Evolutionary conservation across 2,329 filamentous ascomycete species (phyloP).

Genomic region (Colletotrichum godetiae): DNA sequence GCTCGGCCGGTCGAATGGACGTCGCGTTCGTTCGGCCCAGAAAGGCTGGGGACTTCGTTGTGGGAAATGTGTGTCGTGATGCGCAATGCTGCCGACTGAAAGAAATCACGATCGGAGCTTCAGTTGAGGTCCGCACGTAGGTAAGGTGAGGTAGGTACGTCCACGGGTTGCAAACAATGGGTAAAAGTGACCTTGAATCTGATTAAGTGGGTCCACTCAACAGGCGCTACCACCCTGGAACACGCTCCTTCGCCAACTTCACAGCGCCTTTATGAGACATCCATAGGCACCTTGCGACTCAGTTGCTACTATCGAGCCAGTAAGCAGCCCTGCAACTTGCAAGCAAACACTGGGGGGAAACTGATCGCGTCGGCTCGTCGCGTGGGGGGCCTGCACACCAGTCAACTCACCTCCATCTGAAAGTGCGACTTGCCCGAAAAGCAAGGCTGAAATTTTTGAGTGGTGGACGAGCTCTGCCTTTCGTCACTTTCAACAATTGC

Average conservation of each 20-base stretch:
- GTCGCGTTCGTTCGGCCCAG: background rate
- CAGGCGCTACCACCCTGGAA: background rate
- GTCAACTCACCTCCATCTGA: background rate
- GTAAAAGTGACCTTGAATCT: background rate
- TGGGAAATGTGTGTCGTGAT: background rate
- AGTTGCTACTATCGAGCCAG: background rate
- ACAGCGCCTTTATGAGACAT: background rate
- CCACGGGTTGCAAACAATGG: background rate
- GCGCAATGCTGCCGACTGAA: conserved; percentile 6
- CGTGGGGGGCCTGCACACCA: conserved; percentile 7
- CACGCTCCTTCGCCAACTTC: background rate
- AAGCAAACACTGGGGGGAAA: background rate
- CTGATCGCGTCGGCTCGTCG: conserved; percentile 17
- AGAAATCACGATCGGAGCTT: conserved; percentile 11
- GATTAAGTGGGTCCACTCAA: background rate
- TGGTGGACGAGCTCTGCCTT: conserved; percentile 1
- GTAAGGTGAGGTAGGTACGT: background rate
- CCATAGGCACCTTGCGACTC: background rate
- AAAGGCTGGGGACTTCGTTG: background rate
- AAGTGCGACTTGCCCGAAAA: conserved; percentile 22
- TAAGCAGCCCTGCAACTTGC: background rate
- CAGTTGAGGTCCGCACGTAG: background rate
- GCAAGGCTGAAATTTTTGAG: conserved; percentile 50
- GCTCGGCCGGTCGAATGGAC: too few relatives aligned
- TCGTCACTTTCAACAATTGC: conserved; percentile 26